phyloP scores from a whole-genome alignment of 1,284 basidiomycete species.

The Nidula niveotomentosa region DNA sequence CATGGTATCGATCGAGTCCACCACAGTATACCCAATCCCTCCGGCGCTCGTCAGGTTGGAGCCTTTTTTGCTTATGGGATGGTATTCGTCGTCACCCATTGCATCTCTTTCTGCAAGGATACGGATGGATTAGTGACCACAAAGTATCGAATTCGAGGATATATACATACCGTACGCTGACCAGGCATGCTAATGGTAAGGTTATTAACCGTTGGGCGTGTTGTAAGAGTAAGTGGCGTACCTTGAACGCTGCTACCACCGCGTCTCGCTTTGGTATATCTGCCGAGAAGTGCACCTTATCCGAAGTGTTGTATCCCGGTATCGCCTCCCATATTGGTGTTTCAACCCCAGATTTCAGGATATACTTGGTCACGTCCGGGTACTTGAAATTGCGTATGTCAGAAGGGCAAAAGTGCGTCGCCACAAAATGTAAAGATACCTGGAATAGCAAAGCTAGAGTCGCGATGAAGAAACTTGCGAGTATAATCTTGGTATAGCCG shows the following conservation, averaged over 20 bases:
- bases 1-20: constrained; percentile 85
- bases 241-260: constrained; percentile 78
- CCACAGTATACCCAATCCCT: constrained; percentile 82
- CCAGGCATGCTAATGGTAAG: constrained; percentile 69
- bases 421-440: not conserved
- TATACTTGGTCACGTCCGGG: not conserved
- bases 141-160: not conserved
- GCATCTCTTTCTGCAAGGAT: constrained; percentile 70
- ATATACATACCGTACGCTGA: constrained; percentile 66
- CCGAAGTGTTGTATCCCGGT: not conserved
- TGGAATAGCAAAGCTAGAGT: too few species aligned
- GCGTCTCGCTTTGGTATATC: constrained; percentile 55
- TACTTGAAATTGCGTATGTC: not conserved
- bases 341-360: not conserved
- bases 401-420: not conserved
- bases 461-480: too few species aligned
- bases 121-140: not conserved
- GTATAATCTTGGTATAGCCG: too few species aligned
- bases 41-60: constrained; percentile 72
- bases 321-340: not conserved
- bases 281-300: constrained; percentile 2
- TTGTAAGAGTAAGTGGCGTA: constrained; percentile 29
- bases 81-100: constrained; percentile 86
- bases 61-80: constrained; percentile 72
- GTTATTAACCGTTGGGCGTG: too few species aligned